Base-by-base conservation (phyloP, 352 stramenopile genomes). In the Phytophthora ramorum region DNA sequence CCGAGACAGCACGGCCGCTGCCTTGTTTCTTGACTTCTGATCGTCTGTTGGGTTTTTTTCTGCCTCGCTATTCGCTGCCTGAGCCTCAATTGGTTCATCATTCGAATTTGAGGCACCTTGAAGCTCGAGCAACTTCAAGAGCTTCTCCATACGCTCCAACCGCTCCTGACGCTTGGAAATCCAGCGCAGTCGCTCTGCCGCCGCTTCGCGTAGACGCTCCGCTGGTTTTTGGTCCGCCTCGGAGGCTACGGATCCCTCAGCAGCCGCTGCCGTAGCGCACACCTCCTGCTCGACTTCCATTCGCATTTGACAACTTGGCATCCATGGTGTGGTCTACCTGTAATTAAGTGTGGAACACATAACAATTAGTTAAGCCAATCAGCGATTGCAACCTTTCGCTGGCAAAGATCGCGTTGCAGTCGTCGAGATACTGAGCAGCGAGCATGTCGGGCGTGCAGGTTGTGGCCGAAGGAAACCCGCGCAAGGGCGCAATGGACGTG, bases 391-490 rank as follows among this genome's bases (percentile, higher is more conserved):
- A 63, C 70, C 61, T 72, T 72, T 78, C 56, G 55, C 26, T 14
- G 1, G 13, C 40, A 28, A 74, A 69, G 63, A 76, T 76, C 63
- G 24, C 22, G n/a, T n/a, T 8, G 19, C 50, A 43, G 19, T 34
- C 4, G 30, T 28, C 34, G 30, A 52, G n/a, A 51, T 37, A 45
- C 7, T 5, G 20, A 56, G 20, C 28, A 47, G 38, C 8, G 26
- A 78, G 22, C 17, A 93, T 93, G 85, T 90, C 83, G 49, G 79
- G 79, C 19, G 85, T 96, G 10, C 85, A 93, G 4, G 85, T 94
- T 28, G 72, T 92, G 40, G 72, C 76, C 37, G 84, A 83, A 41
- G 81, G 87, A 16, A 92, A 94, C 69, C 83, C 80, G 9, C 85
- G 85, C 43, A 66, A 85, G 50, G 85, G 85, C n/a, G 85, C 75